Conservation (phyloP, 1,139 yeast species). For the Candida labiduridarum region DNA sequence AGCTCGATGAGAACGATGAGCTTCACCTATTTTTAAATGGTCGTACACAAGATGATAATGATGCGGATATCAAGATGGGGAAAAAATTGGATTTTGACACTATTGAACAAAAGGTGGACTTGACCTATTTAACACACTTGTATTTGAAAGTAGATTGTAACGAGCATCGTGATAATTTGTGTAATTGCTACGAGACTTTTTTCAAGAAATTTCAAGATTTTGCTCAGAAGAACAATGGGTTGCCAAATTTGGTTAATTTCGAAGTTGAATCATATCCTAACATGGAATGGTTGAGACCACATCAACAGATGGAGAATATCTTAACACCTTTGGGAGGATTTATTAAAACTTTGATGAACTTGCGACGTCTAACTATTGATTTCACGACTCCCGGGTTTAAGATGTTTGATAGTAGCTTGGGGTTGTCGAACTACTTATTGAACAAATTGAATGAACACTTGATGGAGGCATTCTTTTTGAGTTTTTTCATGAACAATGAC, state of each 20-base stretch:
- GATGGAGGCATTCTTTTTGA: constrained; percentile 39
- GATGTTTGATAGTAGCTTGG: constrained; percentile 38
- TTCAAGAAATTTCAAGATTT: constrained; percentile 29
- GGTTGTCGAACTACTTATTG: constrained; percentile 31
- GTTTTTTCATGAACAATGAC: constrained; percentile 23
- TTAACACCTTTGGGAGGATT: constrained; percentile 37
- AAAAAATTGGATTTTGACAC: constrained; percentile 24
- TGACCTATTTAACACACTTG: constrained; percentile 25
- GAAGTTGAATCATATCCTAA: constrained; percentile 40
- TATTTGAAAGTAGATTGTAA: constrained; percentile 38
- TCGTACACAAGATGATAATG: background rate
- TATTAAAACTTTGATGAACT: constrained; percentile 25
- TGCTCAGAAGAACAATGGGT: constrained; percentile 25
- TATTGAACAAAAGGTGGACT: constrained; percentile 29
- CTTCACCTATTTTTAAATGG: background rate
- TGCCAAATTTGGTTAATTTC: constrained; percentile 34
- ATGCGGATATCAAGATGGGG: constrained; percentile 16
- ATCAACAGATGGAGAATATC: constrained; percentile 34
- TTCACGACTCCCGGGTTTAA: constrained; percentile 44
- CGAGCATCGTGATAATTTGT: constrained; percentile 27
- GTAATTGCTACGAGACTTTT: constrained; percentile 36
- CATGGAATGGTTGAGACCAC: constrained; percentile 43
- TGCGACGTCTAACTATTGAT: constrained; percentile 32
- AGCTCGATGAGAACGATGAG: constrained; percentile 10
- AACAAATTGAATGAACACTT: constrained; percentile 38